Conservation (phyloP, 2,329 filamentous ascomycete species). For the Corynespora cassiicola region DNA sequence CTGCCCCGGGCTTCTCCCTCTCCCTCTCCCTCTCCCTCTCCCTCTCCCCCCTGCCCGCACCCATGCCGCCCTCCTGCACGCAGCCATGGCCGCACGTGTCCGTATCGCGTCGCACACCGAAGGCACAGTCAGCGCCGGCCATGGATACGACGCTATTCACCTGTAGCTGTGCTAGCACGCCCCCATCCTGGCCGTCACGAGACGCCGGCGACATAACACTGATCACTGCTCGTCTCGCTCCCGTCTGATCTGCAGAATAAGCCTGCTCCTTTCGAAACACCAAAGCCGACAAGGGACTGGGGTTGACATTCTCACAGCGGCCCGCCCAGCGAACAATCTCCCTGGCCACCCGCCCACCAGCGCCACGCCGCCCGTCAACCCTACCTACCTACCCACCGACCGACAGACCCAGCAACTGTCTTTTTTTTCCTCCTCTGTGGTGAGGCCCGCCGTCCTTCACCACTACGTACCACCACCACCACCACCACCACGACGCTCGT, state of each 20-base stretch:
- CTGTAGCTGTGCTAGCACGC: slow-evolving; percentile 4
- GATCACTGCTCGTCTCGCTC: slow-evolving; percentile 20
- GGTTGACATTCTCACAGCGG: too few relatives aligned
- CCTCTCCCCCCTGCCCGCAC: not conserved
- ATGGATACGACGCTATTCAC: slow-evolving; percentile 10
- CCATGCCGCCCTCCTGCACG: not conserved
- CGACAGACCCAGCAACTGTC: too few relatives aligned
- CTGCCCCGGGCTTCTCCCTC: too few relatives aligned
- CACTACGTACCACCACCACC: too few relatives aligned
- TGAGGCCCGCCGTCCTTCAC: too few relatives aligned
- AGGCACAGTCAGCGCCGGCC: slow-evolving; percentile 26
- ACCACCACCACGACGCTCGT: too few relatives aligned
- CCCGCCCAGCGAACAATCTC: too few relatives aligned
- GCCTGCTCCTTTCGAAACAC: slow-evolving; percentile 29
- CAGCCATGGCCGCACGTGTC: slow-evolving; percentile 21
- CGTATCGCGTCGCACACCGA: slow-evolving; percentile 21
- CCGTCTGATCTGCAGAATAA: slow-evolving; percentile 33
- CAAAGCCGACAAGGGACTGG: slow-evolving; percentile 6
- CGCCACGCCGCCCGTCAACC: not conserved
- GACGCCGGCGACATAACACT: slow-evolving; percentile 20
- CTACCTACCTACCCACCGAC: too few relatives aligned
- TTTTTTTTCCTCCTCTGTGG: too few relatives aligned
- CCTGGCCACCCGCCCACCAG: not conserved
- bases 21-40: too few relatives aligned
- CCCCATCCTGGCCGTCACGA: slow-evolving; percentile 20